Evolutionary conservation across 805 yeast species (phyloP), one percentile per base, ranked within the genome.

Genomic region (Candida sithepensis): DNA sequence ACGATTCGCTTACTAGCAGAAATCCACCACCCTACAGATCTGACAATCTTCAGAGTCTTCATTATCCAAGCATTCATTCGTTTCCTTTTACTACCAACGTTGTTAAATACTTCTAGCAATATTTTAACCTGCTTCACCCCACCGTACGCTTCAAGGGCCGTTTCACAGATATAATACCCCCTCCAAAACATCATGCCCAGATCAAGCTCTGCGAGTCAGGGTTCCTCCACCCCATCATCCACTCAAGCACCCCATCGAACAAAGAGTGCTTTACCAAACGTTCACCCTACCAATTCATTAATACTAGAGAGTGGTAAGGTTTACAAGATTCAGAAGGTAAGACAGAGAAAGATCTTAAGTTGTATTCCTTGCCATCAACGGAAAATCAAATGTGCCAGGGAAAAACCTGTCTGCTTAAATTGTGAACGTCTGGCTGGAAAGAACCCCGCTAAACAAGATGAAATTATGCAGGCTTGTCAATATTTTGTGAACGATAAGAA

Each of bases 361-460:
- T 81, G 87, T 61, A 78, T 81, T 13, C 74, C 82, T 34, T 81
- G 87, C 52, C 87, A 81, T 59, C 78, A 80, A 49, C 77, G 83
- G 61, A 83, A 83, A 64, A 80, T 83, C 53, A 81, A 81, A 55
- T 84, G 89, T 64, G 80, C 82, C 14, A 74, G 85, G 47, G 74
- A 71, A 39, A 74, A 71, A 30, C 88, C 88, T 1, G 69, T 77
- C 14, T 84, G 89, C 59, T 65, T 69, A 23, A 75, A 77, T 53
- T 84, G 89, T 64, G 65, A 68, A 16, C 76, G 47, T 21, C 20
- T 59, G 7, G 59, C 60, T 3, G 37, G 40, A 10, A 59, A 57
- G 32, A 55, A 57, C 18, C 54, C 50, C 0, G n/a, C 16, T 5
- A 55, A 56, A 28, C 32, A 43, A 2, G 21, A 37, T 6, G 58